These are phyloP conservation scores for Fusarium luffae DNA, from an alignment of 2,329 filamentous ascomycete species.

Conservation along the genomic window DNA sequence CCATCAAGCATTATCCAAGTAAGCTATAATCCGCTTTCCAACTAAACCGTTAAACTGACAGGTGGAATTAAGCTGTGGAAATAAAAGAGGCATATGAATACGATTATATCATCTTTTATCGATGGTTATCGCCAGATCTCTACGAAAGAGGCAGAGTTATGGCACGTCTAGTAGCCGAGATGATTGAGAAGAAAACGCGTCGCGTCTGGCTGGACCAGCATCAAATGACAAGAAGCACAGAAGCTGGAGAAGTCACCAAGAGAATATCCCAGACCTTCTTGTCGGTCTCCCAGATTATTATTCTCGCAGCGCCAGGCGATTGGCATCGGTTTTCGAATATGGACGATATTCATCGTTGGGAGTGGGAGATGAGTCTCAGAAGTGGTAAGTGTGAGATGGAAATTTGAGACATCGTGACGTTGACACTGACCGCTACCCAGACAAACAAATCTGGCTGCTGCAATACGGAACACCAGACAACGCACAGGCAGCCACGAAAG, in stretches of 20 bases:
- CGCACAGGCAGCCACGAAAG: background rate
- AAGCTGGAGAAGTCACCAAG: slow-evolving; percentile 1
- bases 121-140: slow-evolving; percentile 13
- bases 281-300: slow-evolving; percentile 7
- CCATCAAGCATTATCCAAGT: background rate
- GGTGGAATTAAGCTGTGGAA: background rate
- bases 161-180: slow-evolving; percentile 13
- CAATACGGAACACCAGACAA: slow-evolving; percentile 12
- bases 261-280: slow-evolving; percentile 7
- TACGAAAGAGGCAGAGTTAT: slow-evolving; percentile 23
- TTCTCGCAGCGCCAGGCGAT: slow-evolving; percentile 1
- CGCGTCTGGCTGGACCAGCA: slow-evolving; percentile 26
- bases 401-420: accelerated
- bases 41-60: accelerated
- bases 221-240: slow-evolving; percentile 6
- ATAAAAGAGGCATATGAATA: background rate
- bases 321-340: slow-evolving; percentile 10
- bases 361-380: slow-evolving; percentile 25
- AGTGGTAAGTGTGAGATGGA: background rate
- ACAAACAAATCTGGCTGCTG: slow-evolving; percentile 23
- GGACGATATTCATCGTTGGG: slow-evolving; percentile 26
- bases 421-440: background rate
- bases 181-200: slow-evolving; percentile 14
- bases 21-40: accelerated
- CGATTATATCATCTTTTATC: slow-evolving; percentile 24